These are phyloP conservation scores for Phallus indusiatus DNA, from an alignment of 768 basidiomycete species.

Conservation along the genomic window DNA sequence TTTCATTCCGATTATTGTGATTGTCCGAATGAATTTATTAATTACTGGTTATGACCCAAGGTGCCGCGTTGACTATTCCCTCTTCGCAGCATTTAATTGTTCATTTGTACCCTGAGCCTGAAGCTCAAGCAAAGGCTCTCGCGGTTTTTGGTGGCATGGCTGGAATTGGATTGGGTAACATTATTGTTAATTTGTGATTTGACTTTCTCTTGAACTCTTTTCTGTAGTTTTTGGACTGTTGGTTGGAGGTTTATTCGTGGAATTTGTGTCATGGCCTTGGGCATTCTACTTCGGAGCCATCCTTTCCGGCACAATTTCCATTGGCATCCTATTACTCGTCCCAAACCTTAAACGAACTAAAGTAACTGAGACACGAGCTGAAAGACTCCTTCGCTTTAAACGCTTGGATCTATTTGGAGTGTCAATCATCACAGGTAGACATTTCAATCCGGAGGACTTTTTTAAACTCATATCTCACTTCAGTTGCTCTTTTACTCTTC, in stretches of 20 bases:
- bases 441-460: too few relatives aligned
- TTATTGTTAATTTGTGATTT: neutral
- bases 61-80: conserved; percentile 40
- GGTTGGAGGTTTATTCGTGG: conserved; percentile 35
- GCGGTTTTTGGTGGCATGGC: conserved; percentile 36
- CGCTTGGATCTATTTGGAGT: conserved; percentile 32
- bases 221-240: conserved; percentile 31
- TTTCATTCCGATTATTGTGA: neutral
- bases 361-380: neutral
- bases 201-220: neutral
- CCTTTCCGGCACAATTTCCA: conserved; percentile 25
- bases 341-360: conserved; percentile 19
- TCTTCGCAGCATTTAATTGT: conserved; percentile 42
- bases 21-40: too few relatives aligned
- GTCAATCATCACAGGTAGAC: conserved; percentile 22
- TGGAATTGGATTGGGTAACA: conserved; percentile 33
- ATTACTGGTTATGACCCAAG: conserved; percentile 19
- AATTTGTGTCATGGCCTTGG: conserved; percentile 36
- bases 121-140: conserved; percentile 38
- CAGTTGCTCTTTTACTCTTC: conserved; percentile 24
- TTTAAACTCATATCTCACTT: neutral
- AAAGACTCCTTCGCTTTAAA: conserved; percentile 13
- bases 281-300: conserved; percentile 41
- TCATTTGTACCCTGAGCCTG: conserved; percentile 37
- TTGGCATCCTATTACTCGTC: conserved; percentile 24